phyloP scores from a whole-genome alignment of 176 grass and related monocot genomes.

The Oryza meyeriana region DNA sequence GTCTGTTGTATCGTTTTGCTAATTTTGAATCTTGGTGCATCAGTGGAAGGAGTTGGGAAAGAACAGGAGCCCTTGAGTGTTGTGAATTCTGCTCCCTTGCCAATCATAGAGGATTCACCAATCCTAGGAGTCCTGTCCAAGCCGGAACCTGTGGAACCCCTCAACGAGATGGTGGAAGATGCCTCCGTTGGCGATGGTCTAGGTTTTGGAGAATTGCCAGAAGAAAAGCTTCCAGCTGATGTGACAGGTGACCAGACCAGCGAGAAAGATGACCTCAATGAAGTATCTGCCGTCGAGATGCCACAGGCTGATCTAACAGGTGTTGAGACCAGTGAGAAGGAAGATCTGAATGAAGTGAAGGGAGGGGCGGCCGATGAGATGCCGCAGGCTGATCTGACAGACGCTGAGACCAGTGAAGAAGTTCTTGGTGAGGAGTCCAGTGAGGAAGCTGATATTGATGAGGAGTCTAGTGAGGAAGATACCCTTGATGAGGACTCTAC shows the following conservation, averaged over 20 bases:
- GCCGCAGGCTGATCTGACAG: not conserved
- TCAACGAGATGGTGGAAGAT: conserved; percentile 12
- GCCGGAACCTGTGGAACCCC: conserved; percentile 2
- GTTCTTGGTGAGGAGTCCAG: not conserved
- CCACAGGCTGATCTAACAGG: not conserved
- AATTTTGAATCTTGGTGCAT: not conserved
- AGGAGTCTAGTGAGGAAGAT: not conserved
- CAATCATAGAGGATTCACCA: conserved; percentile 41
- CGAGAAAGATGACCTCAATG: not conserved
- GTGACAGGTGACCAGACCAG: not conserved
- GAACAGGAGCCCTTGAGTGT: not conserved
- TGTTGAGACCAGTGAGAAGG: not conserved
- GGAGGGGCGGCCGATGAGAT: not conserved
- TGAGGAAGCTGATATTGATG: too few relatives aligned
- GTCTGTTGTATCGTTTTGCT: not conserved
- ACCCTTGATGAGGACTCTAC: not conserved
- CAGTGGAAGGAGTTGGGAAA: conserved; percentile 19
- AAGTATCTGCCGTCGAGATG: conserved; percentile 2
- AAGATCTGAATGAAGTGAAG: not conserved
- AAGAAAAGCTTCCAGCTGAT: conserved; percentile 2
- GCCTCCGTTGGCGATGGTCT: not conserved
- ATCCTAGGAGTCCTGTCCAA: conserved; percentile 52
- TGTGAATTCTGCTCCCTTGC: conserved; percentile 23
- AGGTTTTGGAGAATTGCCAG: not conserved
- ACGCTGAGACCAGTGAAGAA: not conserved